Conservation (phyloP, 2,329 filamentous ascomycete species). For the Exophiala spinifera region DNA sequence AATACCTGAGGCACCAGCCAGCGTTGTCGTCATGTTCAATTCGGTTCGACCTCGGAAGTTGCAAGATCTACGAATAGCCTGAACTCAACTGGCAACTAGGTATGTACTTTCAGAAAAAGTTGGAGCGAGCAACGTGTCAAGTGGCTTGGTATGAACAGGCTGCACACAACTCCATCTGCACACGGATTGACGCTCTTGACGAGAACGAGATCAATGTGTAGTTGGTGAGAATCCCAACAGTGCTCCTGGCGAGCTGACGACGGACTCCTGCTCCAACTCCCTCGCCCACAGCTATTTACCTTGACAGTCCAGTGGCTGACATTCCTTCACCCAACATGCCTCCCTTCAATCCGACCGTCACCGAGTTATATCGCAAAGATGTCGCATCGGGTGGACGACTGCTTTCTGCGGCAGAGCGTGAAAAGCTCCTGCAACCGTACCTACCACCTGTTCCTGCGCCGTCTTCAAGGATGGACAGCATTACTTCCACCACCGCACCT, state of each 20-base stretch:
- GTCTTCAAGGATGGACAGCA: not conserved
- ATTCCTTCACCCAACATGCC: conserved; percentile 14
- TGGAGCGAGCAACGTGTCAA: not conserved
- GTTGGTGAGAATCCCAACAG: not conserved
- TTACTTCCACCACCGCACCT: conserved; percentile 8
- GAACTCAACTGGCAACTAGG: not conserved
- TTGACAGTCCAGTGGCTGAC: not conserved
- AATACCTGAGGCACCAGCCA: not conserved
- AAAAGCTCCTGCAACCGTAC: conserved; percentile 51
- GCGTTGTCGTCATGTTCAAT: not conserved
- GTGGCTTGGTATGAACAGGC: not conserved
- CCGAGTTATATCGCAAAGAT: conserved; percentile 39
- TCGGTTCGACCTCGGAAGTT: not conserved
- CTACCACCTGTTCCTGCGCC: conserved; percentile 42
- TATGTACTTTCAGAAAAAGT: not conserved
- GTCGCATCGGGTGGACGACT: conserved; percentile 39
- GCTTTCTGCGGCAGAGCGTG: conserved; percentile 48
- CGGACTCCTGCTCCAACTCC: too few species aligned
- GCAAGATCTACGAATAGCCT: not conserved
- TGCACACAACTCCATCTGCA: not conserved
- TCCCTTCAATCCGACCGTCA: conserved; percentile 25
- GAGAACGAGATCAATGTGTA: too few species aligned
- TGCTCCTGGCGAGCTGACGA: not conserved
- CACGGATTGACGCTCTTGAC: not conserved
- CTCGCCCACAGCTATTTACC: too few species aligned